Evolutionary conservation across 1,139 yeast species (phyloP), one percentile per base, ranked within the genome.

Genomic region (Kodamaea sp.): DNA sequence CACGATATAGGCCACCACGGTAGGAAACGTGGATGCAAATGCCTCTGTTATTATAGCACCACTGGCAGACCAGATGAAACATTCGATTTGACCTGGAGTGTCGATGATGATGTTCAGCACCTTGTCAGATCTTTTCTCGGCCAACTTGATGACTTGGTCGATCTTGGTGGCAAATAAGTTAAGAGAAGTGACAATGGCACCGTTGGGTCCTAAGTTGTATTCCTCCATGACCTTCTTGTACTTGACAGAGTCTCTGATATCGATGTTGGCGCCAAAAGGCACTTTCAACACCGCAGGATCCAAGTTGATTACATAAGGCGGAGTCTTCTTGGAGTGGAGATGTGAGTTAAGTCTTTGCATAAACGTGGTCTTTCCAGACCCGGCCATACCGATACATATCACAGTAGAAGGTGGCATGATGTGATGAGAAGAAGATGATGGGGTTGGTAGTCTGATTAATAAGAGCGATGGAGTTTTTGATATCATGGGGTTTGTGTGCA

Each of bases 81-180:
- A 88, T 59, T 92, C 98, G 43, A 94, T 94, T 61, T 94, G 99
- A 6, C 99, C 99, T 0, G 99, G 99, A 1, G 99, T 94, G 60
- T 94, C 99, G 33, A 92, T 77, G 29, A 94, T 83, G 42, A 92
- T 86, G 57, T 89, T 83, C 20, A 78, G 63, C 42, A 76, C 75
- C 28, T 66, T 65, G 19, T 78, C 81, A 1, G 87, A 71, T 50
- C 94, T 76, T 54, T 88, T 88, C 53, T 90, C 96, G 14, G 90
- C 86, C 30, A 94, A 69, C 30, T 78, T 75, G 39, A 94, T 80
- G 6, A 94, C 97, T 62, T 94, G 98, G 56, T 94, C 99, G 38
- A 94, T 88, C 61, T 94, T 94, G 18, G 99, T 94, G 33, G 96
- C 72, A 54, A 94, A 94, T 37, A 94, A 66, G 55, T 94, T 94